Conservation (phyloP, 352 stramenopile species). For the Globisporangium irregulare region DNA sequence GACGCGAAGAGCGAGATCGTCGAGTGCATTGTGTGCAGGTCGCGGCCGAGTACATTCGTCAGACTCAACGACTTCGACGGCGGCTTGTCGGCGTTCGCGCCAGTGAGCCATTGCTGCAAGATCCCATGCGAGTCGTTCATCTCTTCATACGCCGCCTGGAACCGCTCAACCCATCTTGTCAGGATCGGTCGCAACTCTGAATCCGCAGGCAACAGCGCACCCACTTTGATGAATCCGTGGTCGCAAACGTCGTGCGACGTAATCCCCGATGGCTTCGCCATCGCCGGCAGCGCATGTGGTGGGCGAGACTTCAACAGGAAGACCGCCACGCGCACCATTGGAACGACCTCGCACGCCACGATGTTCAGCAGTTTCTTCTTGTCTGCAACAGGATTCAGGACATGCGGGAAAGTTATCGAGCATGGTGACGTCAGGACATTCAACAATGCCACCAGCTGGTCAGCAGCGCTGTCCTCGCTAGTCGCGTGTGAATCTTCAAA, state of each 20-base stretch:
- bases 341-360: constrained; percentile 72
- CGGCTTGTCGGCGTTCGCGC: constrained; percentile 42
- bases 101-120: constrained; percentile 74
- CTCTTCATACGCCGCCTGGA: constrained; percentile 67
- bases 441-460: constrained; percentile 33
- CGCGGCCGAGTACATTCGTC: constrained; percentile 44
- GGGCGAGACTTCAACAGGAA: constrained; percentile 56
- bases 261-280: constrained; percentile 60
- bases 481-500: constrained; percentile 18
- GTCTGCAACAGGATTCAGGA: constrained; percentile 27
- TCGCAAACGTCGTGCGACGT: constrained; percentile 37
- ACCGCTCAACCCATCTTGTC: constrained; percentile 58
- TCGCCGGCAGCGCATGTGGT: constrained; percentile 9
- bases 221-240: constrained; percentile 51
- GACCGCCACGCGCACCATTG: constrained; percentile 62
- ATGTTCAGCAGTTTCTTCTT: constrained; percentile 61
- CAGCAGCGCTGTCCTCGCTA: constrained; percentile 23
- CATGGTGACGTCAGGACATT: constrained; percentile 27
- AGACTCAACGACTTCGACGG: constrained; percentile 27
- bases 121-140: constrained; percentile 74
- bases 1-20: constrained; percentile 72
- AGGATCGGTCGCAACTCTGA: constrained; percentile 37
- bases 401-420: constrained; percentile 25
- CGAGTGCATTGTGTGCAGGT: constrained; percentile 79
- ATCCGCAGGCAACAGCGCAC: constrained; percentile 20